A percentile compares a stretch with the other conserved stretches of the same genome.
Conservation (phyloP, 2,329 filamentous ascomycete species). For the Fonsecaea multimorphosa region DNA sequence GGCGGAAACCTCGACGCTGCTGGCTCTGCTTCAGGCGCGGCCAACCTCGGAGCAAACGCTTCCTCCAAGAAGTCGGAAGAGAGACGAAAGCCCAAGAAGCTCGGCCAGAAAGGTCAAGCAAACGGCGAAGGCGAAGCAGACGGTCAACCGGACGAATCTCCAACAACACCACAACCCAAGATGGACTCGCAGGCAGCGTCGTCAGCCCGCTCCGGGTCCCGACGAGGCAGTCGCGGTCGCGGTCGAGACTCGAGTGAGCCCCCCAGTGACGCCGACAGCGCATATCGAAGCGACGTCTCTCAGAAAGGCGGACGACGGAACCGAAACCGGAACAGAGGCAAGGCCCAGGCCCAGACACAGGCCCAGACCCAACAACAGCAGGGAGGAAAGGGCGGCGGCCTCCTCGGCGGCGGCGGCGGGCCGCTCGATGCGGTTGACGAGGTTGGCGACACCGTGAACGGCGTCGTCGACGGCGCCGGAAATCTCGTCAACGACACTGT, state of each 20-base stretch:
- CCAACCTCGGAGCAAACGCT: slow-evolving; percentile 40
- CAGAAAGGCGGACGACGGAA: slow-evolving; percentile 61
- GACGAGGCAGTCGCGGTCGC: slow-evolving; percentile 38
- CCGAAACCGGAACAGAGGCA: slow-evolving; percentile 54
- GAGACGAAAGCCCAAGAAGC: slow-evolving; percentile 41
- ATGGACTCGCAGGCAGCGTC: slow-evolving; percentile 28
- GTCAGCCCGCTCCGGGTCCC: slow-evolving; percentile 37
- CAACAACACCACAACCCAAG: slow-evolving; percentile 36
- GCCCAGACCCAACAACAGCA: slow-evolving; percentile 54
- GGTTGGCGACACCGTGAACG: slow-evolving; percentile 59
- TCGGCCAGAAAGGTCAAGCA: slow-evolving; percentile 38
- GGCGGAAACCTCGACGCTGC: slow-evolving; percentile 45
- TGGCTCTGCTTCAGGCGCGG: slow-evolving; percentile 45
- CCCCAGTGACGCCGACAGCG: slow-evolving; percentile 59
- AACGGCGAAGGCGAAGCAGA: slow-evolving; percentile 35
- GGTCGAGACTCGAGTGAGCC: slow-evolving; percentile 50
- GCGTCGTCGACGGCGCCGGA: slow-evolving; percentile 49
- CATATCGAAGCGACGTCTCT: slow-evolving; percentile 59
- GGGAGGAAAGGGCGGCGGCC: slow-evolving; percentile 50
- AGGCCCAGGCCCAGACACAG: slow-evolving; percentile 47
- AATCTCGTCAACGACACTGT: slow-evolving; percentile 64
- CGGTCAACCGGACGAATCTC: slow-evolving; percentile 24
- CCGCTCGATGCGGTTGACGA: slow-evolving; percentile 64
- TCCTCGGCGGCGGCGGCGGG: slow-evolving; percentile 45
- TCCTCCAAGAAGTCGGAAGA: slow-evolving; percentile 44